Evolutionary conservation across 345 rosid species (phyloP), one percentile per base, ranked within the genome.

Genomic region (Citrus inodora): DNA sequence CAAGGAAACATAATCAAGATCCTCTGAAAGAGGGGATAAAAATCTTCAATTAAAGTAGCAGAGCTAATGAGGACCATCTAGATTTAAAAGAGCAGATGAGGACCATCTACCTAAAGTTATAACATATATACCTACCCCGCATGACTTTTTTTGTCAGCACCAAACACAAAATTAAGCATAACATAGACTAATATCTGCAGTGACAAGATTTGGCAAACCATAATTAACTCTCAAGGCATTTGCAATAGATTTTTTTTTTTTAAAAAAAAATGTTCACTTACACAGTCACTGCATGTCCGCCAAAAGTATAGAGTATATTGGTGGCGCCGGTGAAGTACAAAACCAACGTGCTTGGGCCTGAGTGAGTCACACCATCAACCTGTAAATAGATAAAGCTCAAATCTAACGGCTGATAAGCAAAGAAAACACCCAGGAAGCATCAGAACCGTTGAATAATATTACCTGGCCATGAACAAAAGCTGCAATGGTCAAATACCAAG

Each of bases 211-310:
- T 68, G 53, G 7, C 7, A 67, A 40, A 21, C 51, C 24, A 7
- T 37, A 64, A 32, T 28, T 64, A 14, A 17, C 68, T 64, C 42
- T 64, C n/a, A 33, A 17, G 42, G 69, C 69, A 66, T 7, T 17
- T 33, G 46, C 61, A 22, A 69, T 2, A n/a, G 48, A 37, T 38
- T 19, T 58, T 1, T 42, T 38, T 22, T 38, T 58, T 14, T 40
- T 32, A 55, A 37, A 25, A 25, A 25, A 25, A 55, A 37, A 69
- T 48, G 71, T 64, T 46, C 67, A 85, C 94, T 83, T 82, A 93
- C 98, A 91, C 96, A 9, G 98, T 93, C 75, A 93, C 91, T 58
- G 98, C 96, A 33, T 93, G 98, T 27, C 98, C 98, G 69, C 98
- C 98, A 77, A 93, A 93, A 80, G 98, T 93, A 81, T 91, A 91